Evolutionary conservation across 768 basidiomycete genomes (phyloP).

Genomic region (Hortiboletus campestris): DNA sequence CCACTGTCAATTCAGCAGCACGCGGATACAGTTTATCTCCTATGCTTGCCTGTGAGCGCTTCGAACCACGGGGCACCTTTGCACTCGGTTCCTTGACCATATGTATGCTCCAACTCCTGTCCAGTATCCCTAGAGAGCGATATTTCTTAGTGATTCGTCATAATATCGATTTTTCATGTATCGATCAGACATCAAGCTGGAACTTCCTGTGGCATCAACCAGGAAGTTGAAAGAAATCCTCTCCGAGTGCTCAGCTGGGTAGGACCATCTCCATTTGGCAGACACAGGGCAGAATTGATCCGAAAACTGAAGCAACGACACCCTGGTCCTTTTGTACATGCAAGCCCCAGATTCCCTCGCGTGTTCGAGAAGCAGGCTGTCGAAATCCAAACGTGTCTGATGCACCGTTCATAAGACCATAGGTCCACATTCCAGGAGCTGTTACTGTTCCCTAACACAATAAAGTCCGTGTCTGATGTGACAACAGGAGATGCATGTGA

Average conservation of each 20-base stretch:
- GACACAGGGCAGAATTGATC: conserved; percentile 35
- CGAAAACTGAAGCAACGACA: conserved; percentile 45
- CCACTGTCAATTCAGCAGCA: conserved; percentile 1
- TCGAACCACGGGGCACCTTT: conserved; percentile 69
- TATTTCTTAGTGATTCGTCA: conserved; percentile 67
- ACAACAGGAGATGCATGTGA: background rate
- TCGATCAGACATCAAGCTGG: conserved; percentile 64
- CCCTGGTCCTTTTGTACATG: conserved; percentile 48
- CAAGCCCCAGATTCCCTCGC: conserved; percentile 45
- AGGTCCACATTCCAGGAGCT: conserved; percentile 57
- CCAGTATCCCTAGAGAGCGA: conserved; percentile 83
- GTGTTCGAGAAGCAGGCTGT: conserved; percentile 56
- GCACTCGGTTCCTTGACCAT: conserved; percentile 44
- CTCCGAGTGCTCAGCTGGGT: conserved; percentile 35
- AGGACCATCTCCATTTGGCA: conserved; percentile 34
- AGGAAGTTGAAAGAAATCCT: conserved; percentile 63
- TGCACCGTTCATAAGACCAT: background rate
- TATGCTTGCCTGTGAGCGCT: conserved; percentile 56
- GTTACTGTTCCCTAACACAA: conserved; percentile 47
- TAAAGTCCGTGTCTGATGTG: conserved; percentile 57
- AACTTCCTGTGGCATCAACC: conserved; percentile 71
- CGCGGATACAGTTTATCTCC: background rate
- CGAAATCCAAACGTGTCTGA: conserved; percentile 57
- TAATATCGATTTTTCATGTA: conserved; percentile 70
- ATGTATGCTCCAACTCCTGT: conserved; percentile 50